These are phyloP conservation scores for Fusarium coicis DNA, from an alignment of 2,329 filamentous ascomycete genomes.

Conservation along the genomic window DNA sequence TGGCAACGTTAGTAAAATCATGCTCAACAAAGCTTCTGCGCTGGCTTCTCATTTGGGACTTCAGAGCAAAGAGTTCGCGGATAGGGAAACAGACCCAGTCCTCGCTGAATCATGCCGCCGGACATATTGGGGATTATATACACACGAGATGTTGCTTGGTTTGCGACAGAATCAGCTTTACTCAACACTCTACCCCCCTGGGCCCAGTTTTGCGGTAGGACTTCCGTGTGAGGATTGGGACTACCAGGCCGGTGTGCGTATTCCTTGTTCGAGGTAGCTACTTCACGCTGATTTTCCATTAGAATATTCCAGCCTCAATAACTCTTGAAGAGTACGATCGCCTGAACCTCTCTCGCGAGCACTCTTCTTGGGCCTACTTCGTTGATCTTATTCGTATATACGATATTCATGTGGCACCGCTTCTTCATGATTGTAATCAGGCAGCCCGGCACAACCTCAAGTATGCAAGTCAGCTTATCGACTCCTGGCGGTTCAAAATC, in stretches of 20 bases:
- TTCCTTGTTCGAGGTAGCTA: background rate
- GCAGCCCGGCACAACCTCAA: slow-evolving; percentile 14
- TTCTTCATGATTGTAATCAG: slow-evolving; percentile 19
- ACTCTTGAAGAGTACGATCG: slow-evolving; percentile 29
- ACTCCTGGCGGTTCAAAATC: slow-evolving; percentile 34
- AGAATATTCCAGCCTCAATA: slow-evolving; percentile 30
- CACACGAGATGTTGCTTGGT: slow-evolving; percentile 33
- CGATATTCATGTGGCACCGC: slow-evolving; percentile 19
- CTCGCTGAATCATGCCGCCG: slow-evolving; percentile 41
- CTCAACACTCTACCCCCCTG: slow-evolving; percentile 14
- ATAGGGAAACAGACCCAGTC: slow-evolving; percentile 17
- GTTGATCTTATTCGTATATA: slow-evolving; percentile 37
- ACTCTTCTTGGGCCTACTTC: slow-evolving; percentile 42
- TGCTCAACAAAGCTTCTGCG: slow-evolving; percentile 17
- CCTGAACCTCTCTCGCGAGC: background rate
- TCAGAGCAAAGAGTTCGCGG: slow-evolving; percentile 33
- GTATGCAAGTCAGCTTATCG: slow-evolving; percentile 24
- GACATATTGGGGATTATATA: slow-evolving; percentile 42
- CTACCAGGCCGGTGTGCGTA: slow-evolving; percentile 34
- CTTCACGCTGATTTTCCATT: slow-evolving; percentile 1
- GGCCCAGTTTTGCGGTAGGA: slow-evolving; percentile 17
- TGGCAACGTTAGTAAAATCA: background rate
- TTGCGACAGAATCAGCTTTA: slow-evolving; percentile 20
- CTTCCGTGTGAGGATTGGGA: slow-evolving; percentile 43
- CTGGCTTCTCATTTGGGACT: slow-evolving; percentile 34